A percentile compares a stretch with the other conserved stretches of the same genome.
Evolutionary conservation across 306 rosid genomes (phyloP).

Genomic region (Cicer chorassanicum): DNA sequence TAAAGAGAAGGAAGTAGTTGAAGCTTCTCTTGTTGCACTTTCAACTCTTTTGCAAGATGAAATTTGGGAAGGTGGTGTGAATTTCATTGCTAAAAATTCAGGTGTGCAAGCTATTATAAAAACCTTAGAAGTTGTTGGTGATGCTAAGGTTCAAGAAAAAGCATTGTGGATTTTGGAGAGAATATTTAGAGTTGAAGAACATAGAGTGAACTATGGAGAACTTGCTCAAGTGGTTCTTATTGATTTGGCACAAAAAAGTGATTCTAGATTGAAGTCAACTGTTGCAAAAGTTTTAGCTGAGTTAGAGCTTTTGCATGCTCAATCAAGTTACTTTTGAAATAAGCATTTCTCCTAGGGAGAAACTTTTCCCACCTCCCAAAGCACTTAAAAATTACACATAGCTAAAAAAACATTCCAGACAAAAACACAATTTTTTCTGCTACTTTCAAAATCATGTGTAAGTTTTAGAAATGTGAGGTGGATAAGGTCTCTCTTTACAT

Average conservation of each 20-base stretch:
- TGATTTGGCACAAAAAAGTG: slow-evolving; percentile 77
- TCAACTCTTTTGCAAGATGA: slow-evolving; percentile 81
- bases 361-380: no score
- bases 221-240: slow-evolving; percentile 81
- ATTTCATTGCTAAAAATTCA: slow-evolving; percentile 58
- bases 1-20: slow-evolving; percentile 69
- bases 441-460: no score
- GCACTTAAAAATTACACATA: no score
- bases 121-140: slow-evolving; percentile 57
- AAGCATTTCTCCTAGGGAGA: slow-evolving; percentile 1
- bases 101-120: slow-evolving; percentile 69
- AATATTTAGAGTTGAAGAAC: slow-evolving; percentile 70
- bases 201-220: slow-evolving; percentile 62
- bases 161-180: slow-evolving; percentile 86
- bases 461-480: no score
- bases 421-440: no score
- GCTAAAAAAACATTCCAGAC: no score
- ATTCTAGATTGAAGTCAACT: slow-evolving; percentile 73
- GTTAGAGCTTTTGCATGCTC: slow-evolving; percentile 73
- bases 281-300: slow-evolving; percentile 76
- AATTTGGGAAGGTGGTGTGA: slow-evolving; percentile 79
- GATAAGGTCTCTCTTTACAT: no score
- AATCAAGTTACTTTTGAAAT: slow-evolving; percentile 75
- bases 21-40: slow-evolving; percentile 68
- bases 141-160: slow-evolving; percentile 71